Conservation (phyloP, 176 grass and related monocot species). For the Eremochloa ophiuroides region DNA sequence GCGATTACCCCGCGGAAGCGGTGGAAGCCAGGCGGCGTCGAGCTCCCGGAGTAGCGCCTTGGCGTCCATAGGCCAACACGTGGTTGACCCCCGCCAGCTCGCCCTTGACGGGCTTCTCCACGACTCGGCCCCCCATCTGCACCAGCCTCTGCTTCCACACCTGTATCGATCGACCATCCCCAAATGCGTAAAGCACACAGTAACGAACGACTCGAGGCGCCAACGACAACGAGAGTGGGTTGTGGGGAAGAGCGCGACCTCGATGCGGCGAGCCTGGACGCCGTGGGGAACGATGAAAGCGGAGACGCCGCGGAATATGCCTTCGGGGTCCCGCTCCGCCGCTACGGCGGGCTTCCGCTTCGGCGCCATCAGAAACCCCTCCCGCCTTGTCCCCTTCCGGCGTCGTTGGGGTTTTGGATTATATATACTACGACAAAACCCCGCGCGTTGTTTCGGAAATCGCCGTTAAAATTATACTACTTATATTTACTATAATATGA, state of each 20-base stretch:
- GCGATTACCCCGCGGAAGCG: conserved; percentile 56
- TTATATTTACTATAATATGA: too few relatives aligned
- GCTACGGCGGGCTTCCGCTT: conserved; percentile 26
- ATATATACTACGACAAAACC: too few relatives aligned
- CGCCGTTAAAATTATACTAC: too few relatives aligned
- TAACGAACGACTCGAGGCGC: neutral
- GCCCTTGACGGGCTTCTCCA: conserved; percentile 43
- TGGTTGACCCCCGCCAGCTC: conserved; percentile 45
- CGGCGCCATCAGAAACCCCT: conserved; percentile 42
- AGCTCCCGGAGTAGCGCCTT: conserved; percentile 54
- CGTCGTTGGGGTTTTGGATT: neutral
- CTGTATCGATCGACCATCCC: conserved; percentile 17
- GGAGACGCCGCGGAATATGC: conserved; percentile 76
- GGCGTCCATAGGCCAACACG: conserved; percentile 61
- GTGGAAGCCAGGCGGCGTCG: conserved; percentile 51
- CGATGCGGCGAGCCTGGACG: conserved; percentile 68
- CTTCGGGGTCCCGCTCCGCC: conserved; percentile 42
- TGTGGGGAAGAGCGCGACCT: conserved; percentile 28
- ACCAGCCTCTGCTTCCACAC: conserved; percentile 86
- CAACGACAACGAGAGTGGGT: neutral
- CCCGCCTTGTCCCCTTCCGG: neutral
- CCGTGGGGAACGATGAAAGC: conserved; percentile 52
- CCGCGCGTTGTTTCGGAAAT: too few relatives aligned
- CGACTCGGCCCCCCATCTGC: conserved; percentile 70
- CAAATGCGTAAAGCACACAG: neutral